phyloP scores from a whole-genome alignment of 352 stramenopile species.

The Phytophthora lateralis region DNA sequence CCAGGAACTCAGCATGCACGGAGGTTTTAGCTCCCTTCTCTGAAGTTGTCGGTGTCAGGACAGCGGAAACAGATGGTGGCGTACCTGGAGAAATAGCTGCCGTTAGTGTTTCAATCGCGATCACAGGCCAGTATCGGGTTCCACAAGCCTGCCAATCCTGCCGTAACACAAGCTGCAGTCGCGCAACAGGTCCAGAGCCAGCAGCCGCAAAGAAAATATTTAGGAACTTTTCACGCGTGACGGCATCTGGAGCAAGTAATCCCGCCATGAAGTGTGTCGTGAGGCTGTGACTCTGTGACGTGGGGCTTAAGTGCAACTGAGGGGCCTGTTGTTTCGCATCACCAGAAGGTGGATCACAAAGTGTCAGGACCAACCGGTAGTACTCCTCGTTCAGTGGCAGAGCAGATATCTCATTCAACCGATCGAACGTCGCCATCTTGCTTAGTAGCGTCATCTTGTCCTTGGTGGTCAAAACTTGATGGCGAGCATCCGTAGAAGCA shows the following conservation, averaged over 20 bases:
- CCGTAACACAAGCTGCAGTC: slow-evolving; percentile 73
- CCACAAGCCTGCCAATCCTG: slow-evolving; percentile 90
- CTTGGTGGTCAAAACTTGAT: slow-evolving; percentile 82
- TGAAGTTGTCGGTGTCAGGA: neutral
- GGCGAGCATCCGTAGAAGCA: slow-evolving; percentile 44
- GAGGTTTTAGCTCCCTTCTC: slow-evolving; percentile 8
- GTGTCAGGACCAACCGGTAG: slow-evolving; percentile 74
- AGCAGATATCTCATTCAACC: slow-evolving; percentile 85
- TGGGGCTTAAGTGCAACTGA: slow-evolving; percentile 74
- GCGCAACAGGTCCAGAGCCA: slow-evolving; percentile 46
- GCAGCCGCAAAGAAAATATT: slow-evolving; percentile 60
- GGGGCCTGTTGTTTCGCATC: slow-evolving; percentile 60
- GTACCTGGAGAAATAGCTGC: slow-evolving; percentile 41
- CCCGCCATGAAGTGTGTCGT: slow-evolving; percentile 84
- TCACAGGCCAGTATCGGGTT: slow-evolving; percentile 83
- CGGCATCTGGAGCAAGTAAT: slow-evolving; percentile 71
- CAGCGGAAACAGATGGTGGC: slow-evolving; percentile 21
- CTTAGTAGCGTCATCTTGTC: slow-evolving; percentile 88
- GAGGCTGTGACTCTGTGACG: slow-evolving; percentile 63
- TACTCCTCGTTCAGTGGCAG: slow-evolving; percentile 84
- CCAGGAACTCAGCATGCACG: slow-evolving; percentile 37
- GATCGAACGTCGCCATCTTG: slow-evolving; percentile 89
- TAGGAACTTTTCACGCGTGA: slow-evolving; percentile 76
- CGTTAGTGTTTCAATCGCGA: slow-evolving; percentile 79
- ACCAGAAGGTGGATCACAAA: slow-evolving; percentile 60